Evolutionary conservation across 1,284 basidiomycete genomes (phyloP).

Genomic region (Phlebopus sp.): DNA sequence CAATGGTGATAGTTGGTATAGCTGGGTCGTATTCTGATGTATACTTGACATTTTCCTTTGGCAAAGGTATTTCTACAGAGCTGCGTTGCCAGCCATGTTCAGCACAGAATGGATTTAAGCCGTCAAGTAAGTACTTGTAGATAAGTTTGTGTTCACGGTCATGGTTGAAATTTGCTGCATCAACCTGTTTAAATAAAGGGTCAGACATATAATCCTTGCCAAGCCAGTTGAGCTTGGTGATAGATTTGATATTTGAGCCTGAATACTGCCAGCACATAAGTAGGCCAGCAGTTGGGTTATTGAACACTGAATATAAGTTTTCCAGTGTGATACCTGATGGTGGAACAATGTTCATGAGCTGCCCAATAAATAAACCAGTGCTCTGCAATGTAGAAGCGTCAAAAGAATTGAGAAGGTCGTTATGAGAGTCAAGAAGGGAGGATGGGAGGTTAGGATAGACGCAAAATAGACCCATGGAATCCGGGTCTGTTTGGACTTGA

Average conservation of each 20-base stretch:
- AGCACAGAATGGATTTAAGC: slow-evolving; percentile 1
- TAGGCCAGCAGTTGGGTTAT: background rate
- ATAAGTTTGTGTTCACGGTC: background rate
- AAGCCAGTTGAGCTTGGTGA: background rate
- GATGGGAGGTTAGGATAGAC: background rate
- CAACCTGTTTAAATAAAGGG: background rate
- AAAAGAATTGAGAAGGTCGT: background rate
- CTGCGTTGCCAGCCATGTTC: no score
- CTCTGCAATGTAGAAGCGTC: background rate
- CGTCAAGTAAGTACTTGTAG: background rate
- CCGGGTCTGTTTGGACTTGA: background rate
- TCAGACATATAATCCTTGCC: background rate
- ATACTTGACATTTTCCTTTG: background rate
- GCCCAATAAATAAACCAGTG: background rate
- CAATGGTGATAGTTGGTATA: slow-evolving; percentile 2
- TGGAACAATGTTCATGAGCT: background rate
- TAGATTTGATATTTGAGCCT: background rate
- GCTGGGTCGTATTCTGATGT: background rate
- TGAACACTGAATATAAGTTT: background rate
- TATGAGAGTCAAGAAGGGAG: background rate
- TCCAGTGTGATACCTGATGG: background rate
- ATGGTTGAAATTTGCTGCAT: background rate
- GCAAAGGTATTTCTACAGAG: background rate
- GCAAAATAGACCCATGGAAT: background rate
- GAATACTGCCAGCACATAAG: slow-evolving; percentile 4